Evolutionary conservation across 2,329 filamentous ascomycete genomes (phyloP).

Genomic region (Scedosporium minutisporum): DNA sequence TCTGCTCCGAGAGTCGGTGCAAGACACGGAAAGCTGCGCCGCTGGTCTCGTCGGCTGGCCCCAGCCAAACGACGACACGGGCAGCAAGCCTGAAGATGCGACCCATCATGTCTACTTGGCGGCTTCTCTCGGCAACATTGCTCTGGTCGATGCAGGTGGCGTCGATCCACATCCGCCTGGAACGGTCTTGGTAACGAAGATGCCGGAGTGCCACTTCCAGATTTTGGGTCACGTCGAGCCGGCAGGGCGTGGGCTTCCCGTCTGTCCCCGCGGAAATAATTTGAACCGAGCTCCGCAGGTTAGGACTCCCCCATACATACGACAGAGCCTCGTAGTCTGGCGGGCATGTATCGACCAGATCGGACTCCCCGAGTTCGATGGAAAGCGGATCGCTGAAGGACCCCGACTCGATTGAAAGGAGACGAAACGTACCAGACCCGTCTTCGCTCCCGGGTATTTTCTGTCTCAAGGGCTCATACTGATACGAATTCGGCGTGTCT

Average conservation of each 20-base stretch:
- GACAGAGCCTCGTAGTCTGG: background rate
- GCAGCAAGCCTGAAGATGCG: slow-evolving; percentile 11
- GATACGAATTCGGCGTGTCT: too few species aligned
- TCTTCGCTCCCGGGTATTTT: too few species aligned
- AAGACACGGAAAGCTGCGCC: background rate
- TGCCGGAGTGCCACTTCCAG: background rate
- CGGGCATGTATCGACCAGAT: background rate
- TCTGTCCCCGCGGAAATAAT: background rate
- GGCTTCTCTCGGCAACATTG: background rate
- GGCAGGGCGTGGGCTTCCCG: background rate
- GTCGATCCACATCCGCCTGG: background rate
- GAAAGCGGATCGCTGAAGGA: background rate
- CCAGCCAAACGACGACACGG: slow-evolving; percentile 13
- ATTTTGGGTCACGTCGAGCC: background rate
- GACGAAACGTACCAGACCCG: background rate
- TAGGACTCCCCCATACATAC: background rate
- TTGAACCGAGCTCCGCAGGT: background rate
- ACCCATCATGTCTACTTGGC: background rate
- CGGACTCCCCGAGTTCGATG: background rate
- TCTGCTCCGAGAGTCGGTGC: background rate
- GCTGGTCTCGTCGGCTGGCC: slow-evolving; percentile 9
- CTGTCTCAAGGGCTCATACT: too few species aligned
- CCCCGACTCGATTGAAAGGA: background rate
- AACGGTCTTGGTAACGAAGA: background rate
- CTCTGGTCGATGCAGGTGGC: background rate